Evolutionary conservation across 768 basidiomycete species (phyloP), one percentile per base, ranked within the genome.

Genomic region (Panellus pusillus): DNA sequence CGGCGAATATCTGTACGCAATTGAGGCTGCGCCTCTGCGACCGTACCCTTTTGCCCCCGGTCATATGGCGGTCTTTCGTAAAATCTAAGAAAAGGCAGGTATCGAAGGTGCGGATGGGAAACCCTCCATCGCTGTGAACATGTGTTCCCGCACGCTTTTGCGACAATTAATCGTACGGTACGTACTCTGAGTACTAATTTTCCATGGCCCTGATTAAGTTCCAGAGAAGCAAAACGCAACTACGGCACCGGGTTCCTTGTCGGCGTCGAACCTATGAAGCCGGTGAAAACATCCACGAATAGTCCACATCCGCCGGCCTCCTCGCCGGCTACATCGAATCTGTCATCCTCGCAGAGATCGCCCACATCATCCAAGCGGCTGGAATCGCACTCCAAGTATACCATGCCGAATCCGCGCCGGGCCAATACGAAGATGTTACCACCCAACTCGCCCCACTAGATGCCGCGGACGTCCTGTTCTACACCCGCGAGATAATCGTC

Each of bases 31-130:
- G 14, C 79, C 83, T 3, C 64, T 84, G 31, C 77, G 81, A 50
- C 36, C 72, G 2, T 84, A 79, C 51, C 14, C n/a, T n/a, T 87
- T 87, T 55, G 80, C 82, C 0, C 78, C 80, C 0, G 79, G 80
- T 0, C 84, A 89, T 61, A 82, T 77, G 6, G 79, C 72, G 49
- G 70, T 90, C 20, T 74, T 87, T 70, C 89, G 89, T 87, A n/a
- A n/a, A n/a, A 87, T 89, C 64, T 73, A 89, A 61, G 80, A 86
- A 61, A 84, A 83, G 57, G 58, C 60, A 0, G 74, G 80, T 1
- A 57, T 73, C 32, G 64, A 62, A 4, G 71, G 69, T 14, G 55
- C 65, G 1, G 65, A 58, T 6, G 72, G 72, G 1, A 56, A 52
- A 18, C 65, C 62, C 0, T 69, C 76, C 1, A 55, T 81, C 15